phyloP scores from a whole-genome alignment of 2,329 filamentous ascomycete species.

The Coccinonectria pachysandricola region DNA sequence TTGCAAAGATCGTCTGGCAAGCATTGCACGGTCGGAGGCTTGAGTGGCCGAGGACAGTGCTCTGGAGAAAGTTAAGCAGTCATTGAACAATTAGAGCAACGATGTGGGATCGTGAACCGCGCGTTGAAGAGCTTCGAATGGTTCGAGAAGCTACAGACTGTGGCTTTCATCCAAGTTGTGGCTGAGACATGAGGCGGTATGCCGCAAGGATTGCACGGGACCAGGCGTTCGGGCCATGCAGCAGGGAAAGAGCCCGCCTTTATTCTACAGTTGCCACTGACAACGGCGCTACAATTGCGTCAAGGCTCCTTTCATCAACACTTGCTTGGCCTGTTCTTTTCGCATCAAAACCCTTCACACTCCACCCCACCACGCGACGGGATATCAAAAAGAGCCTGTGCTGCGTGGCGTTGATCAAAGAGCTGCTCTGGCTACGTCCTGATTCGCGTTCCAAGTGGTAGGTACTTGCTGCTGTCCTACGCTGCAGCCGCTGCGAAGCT shows the following conservation, averaged over 20 bases:
- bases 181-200: constrained; percentile 7
- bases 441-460: too few relatives aligned
- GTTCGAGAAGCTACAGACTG: constrained; percentile 13
- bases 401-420: not conserved
- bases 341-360: not conserved
- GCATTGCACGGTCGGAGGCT: constrained; percentile 12
- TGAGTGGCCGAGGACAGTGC: constrained; percentile 1
- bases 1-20: constrained; percentile 16
- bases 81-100: constrained; percentile 1
- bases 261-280: constrained; percentile 29
- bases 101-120: constrained; percentile 8
- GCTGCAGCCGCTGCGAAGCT: too few relatives aligned
- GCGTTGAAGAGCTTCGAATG: constrained; percentile 10
- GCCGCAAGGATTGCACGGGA: not conserved
- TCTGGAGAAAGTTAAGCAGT: too few relatives aligned
- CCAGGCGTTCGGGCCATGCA: constrained; percentile 10
- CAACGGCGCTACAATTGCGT: constrained; percentile 26
- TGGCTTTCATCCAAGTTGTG: constrained; percentile 9
- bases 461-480: too few relatives aligned
- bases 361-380: not conserved
- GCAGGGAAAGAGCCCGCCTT: constrained; percentile 9
- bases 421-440: too few relatives aligned
- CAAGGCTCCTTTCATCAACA: constrained; percentile 22
- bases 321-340: constrained; percentile 4
- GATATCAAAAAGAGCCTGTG: too few relatives aligned